Conservation (phyloP, 2,329 filamentous ascomycete genomes). For the Aspergillus oerlinghausenensis region DNA sequence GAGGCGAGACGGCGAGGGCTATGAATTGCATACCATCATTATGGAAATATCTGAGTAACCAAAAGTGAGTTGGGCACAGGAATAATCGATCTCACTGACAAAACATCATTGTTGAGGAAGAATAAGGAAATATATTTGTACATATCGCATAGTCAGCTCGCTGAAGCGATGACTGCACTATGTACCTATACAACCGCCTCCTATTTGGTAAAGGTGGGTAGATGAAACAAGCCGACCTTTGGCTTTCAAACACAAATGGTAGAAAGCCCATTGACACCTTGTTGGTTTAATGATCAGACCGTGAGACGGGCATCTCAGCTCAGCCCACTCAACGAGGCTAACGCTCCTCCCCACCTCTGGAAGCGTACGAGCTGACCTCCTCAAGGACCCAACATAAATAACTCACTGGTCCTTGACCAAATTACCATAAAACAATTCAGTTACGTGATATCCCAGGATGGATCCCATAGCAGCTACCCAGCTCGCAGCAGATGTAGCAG, state of each 20-base stretch:
- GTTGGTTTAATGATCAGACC: not conserved
- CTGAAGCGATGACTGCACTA: not conserved
- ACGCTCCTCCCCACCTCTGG: not conserved
- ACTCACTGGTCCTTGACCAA: not conserved
- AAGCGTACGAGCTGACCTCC: not conserved
- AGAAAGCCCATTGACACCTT: not conserved
- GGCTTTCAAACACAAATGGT: not conserved
- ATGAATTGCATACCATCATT: not conserved
- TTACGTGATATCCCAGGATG: not conserved
- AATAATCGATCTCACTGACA: not conserved
- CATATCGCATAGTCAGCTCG: not conserved
- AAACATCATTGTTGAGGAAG: not conserved
- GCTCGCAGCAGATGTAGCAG: not conserved
- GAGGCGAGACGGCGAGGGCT: slow-evolving; percentile 17
- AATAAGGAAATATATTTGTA: not conserved
- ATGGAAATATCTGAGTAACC: not conserved
- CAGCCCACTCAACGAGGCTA: not conserved
- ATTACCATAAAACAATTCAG: not conserved
- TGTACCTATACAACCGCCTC: not conserved
- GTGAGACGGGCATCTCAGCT: not conserved
- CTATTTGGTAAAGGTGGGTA: not conserved
- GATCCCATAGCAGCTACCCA: not conserved
- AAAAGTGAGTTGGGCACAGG: not conserved
- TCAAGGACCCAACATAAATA: not conserved
- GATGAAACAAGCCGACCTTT: not conserved